These are phyloP conservation scores for Sequoia sempervirens DNA, from an alignment of 75 land plant genomes.

Conservation along the genomic window DNA sequence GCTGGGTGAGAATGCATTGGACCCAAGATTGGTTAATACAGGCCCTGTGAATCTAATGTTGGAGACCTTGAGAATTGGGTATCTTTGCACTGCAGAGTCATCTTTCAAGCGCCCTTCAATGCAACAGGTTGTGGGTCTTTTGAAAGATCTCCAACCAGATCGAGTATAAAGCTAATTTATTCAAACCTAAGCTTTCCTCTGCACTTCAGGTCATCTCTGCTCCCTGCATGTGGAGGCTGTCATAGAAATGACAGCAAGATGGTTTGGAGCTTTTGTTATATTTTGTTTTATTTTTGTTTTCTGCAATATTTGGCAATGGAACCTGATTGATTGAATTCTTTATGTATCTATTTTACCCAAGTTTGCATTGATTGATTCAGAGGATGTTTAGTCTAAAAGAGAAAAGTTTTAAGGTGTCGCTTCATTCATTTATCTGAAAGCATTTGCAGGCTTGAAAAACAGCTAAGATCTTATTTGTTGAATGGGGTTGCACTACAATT, in stretches of 20 bases:
- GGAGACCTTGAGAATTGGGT: conserved; percentile 68
- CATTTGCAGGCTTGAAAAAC: neutral
- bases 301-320: neutral
- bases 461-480: neutral
- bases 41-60: conserved; percentile 56
- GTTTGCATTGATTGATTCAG: neutral
- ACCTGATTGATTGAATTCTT: neutral
- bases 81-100: conserved; percentile 84
- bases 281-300: neutral
- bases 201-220: neutral
- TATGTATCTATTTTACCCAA: neutral
- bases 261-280: neutral
- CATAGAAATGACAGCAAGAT: neutral
- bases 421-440: neutral
- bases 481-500: neutral
- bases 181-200: neutral
- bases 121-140: conserved; percentile 88
- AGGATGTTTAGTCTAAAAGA: neutral
- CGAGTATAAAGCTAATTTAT: neutral
- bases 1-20: conserved; percentile 25
- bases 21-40: conserved; percentile 28
- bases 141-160: conserved; percentile 62
- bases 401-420: neutral
- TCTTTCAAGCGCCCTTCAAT: conserved; percentile 86
- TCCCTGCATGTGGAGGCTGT: neutral